A percentile compares a stretch with the other conserved stretches of the same genome.
Evolutionary conservation across 805 yeast species (phyloP).

Genomic region (Schizosaccharomyces pombe): DNA sequence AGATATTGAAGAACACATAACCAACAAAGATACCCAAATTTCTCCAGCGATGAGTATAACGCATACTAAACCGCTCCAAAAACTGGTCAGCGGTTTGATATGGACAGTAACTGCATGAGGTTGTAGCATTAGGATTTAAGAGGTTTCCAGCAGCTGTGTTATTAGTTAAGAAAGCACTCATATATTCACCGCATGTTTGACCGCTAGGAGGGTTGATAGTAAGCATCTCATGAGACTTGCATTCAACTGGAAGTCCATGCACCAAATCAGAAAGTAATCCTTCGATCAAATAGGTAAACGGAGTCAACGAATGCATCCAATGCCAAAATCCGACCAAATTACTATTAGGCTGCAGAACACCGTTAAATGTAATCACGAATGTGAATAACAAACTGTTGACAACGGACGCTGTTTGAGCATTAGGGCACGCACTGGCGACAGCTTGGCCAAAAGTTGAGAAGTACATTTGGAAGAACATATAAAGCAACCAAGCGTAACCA

Average conservation of each 20-base stretch:
- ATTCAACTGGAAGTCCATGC: conserved; percentile 29
- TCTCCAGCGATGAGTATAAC: conserved; percentile 36
- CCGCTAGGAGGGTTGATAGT: conserved; percentile 33
- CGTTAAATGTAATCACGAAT: conserved; percentile 40
- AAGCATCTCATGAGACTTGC: conserved; percentile 27
- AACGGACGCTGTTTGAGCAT: conserved; percentile 43
- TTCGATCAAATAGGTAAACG: conserved; percentile 43
- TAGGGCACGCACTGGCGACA: conserved; percentile 34
- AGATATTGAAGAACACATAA: conserved; percentile 20
- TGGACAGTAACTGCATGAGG: conserved; percentile 22
- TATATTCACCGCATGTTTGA: conserved; percentile 37
- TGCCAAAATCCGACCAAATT: conserved; percentile 66
- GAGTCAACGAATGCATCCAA: conserved; percentile 57
- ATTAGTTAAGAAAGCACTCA: conserved; percentile 21
- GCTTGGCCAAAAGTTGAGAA: conserved; percentile 31
- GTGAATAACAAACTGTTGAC: conserved; percentile 32
- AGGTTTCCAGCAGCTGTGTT: conserved; percentile 31
- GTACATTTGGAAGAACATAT: conserved; percentile 27
- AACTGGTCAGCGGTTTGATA: conserved; percentile 19
- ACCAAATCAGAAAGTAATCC: conserved; percentile 26
- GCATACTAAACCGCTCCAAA: conserved; percentile 17
- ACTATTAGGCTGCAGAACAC: conserved; percentile 34
- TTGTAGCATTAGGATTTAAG: conserved; percentile 25
- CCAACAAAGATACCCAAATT: conserved; percentile 34
- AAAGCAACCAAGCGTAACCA: conserved; percentile 26